Percentiles rank a stretch among this genome's conserved stretches.
Evolutionary conservation across 306 rosid species (phyloP).

Genomic region (apple (Malus domestica)): DNA sequence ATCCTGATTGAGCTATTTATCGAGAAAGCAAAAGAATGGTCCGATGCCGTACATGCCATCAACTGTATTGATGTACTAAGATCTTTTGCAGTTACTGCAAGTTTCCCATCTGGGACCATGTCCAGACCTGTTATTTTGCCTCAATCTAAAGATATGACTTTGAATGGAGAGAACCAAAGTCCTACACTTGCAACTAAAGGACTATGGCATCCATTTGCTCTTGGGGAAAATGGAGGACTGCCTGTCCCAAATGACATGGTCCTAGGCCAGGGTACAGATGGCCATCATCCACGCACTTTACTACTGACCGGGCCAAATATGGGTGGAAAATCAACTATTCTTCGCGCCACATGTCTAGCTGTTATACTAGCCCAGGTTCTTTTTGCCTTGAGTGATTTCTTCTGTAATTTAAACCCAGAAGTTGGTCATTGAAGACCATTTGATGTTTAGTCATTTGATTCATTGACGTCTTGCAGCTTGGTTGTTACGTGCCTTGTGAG

Average conservation of each 20-base stretch:
- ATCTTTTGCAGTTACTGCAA: slow-evolving; percentile 71
- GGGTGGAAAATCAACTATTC: slow-evolving; percentile 97
- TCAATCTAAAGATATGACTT: slow-evolving; percentile 20
- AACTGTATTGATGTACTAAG: slow-evolving; percentile 79
- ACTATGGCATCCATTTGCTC: slow-evolving; percentile 93
- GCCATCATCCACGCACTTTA: slow-evolving; percentile 55
- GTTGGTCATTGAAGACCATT: background rate
- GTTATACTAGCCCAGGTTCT: slow-evolving; percentile 89
- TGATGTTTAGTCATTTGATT: slow-evolving; percentile 5
- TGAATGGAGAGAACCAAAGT: slow-evolving; percentile 27
- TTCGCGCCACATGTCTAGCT: slow-evolving; percentile 91
- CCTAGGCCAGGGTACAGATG: slow-evolving; percentile 62
- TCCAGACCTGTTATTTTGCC: slow-evolving; percentile 71
- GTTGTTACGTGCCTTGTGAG: slow-evolving; percentile 89
- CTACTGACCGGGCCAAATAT: slow-evolving; percentile 93
- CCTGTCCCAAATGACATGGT: slow-evolving; percentile 84
- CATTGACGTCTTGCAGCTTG: slow-evolving; percentile 59
- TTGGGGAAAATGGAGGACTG: slow-evolving; percentile 58
- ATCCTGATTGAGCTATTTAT: slow-evolving; percentile 60
- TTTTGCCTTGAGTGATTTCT: background rate
- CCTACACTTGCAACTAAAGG: slow-evolving; percentile 64
- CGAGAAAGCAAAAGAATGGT: slow-evolving; percentile 72
- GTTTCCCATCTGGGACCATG: slow-evolving; percentile 68
- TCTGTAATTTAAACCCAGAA: background rate
- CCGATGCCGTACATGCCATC: slow-evolving; percentile 63